Conservation (phyloP, 768 basidiomycete genomes). For the Tephrocybe sp. region DNA sequence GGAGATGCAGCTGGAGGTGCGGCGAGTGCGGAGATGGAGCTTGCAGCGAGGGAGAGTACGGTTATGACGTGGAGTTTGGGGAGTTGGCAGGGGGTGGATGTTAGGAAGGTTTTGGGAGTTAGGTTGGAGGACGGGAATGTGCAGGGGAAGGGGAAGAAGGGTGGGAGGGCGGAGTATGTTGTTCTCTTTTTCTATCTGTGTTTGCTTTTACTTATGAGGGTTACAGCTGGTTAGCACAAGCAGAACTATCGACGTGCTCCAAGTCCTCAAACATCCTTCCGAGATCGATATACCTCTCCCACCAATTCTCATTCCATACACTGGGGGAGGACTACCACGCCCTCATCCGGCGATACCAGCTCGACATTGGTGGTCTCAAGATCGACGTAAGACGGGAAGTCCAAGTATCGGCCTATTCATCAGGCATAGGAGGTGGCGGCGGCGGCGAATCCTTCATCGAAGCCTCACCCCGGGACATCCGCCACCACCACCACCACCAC, state of each 20-base stretch:
- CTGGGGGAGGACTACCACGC: slow-evolving; percentile 79
- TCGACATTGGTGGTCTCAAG: slow-evolving; percentile 54
- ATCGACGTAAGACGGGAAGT: slow-evolving; percentile 75
- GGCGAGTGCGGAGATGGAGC: too few relatives aligned
- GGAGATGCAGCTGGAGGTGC: too few relatives aligned
- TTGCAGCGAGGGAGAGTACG: slow-evolving; percentile 33
- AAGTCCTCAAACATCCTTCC: slow-evolving; percentile 59
- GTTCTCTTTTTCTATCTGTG: slow-evolving; percentile 10
- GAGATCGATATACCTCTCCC: slow-evolving; percentile 75
- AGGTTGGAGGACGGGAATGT: slow-evolving; percentile 2
- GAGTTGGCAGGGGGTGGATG: slow-evolving; percentile 52
- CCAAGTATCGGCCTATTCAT: slow-evolving; percentile 54
- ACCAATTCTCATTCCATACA: slow-evolving; percentile 80
- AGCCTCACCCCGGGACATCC: slow-evolving; percentile 39
- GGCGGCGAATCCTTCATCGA: slow-evolving; percentile 51
- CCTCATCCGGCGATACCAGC: slow-evolving; percentile 60
- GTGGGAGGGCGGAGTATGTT: slow-evolving; percentile 35
- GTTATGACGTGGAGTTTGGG: slow-evolving; percentile 69
- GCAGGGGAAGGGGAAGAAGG: not conserved
- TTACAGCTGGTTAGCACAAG: slow-evolving; percentile 67
- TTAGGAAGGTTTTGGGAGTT: slow-evolving; percentile 32
- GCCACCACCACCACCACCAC: slow-evolving; percentile 21
- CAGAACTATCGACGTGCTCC: slow-evolving; percentile 78
- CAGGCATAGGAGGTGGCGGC: slow-evolving; percentile 29
- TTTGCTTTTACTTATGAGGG: not conserved